Conservation (phyloP, 495 filamentous ascomycete species). For the Talaromyces nanjingensis region DNA sequence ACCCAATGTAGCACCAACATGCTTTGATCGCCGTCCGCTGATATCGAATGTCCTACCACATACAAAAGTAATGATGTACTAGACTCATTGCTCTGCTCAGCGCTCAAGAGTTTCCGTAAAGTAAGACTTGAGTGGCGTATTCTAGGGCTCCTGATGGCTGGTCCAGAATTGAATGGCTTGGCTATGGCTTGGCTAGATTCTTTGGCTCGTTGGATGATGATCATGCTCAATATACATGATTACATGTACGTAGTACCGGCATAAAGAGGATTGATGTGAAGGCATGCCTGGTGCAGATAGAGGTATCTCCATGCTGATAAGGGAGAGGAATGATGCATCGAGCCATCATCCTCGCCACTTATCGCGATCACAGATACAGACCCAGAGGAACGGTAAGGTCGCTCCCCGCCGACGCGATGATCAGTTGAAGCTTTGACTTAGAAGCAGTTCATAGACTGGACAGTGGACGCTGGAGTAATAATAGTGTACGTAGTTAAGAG, state of each 20-base stretch:
- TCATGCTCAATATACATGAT: too few relatives aligned
- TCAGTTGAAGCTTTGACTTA: background rate
- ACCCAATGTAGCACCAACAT: background rate
- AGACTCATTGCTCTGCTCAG: background rate
- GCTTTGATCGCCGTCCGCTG: background rate
- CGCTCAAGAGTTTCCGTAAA: background rate
- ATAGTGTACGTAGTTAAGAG: background rate
- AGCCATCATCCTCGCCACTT: background rate
- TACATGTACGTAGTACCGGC: too few relatives aligned
- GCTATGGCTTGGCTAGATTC: background rate
- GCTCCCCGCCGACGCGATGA: background rate
- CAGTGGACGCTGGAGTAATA: too few relatives aligned
- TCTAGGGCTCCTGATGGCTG: constrained; percentile 3
- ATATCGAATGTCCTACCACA: background rate
- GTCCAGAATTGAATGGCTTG: background rate
- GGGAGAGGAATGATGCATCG: background rate
- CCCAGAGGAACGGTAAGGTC: background rate
- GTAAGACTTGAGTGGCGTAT: background rate
- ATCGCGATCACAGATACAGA: background rate
- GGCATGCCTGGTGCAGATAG: background rate
- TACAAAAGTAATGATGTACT: background rate
- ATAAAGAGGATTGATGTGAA: background rate
- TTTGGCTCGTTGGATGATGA: background rate
- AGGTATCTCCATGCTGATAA: background rate
- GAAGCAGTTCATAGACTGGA: background rate